Percentiles rank a stretch among this genome's conserved stretches.
Evolutionary conservation across 164 flowering plant species (phyloP).

Genomic region (Stephania cephalantha): DNA sequence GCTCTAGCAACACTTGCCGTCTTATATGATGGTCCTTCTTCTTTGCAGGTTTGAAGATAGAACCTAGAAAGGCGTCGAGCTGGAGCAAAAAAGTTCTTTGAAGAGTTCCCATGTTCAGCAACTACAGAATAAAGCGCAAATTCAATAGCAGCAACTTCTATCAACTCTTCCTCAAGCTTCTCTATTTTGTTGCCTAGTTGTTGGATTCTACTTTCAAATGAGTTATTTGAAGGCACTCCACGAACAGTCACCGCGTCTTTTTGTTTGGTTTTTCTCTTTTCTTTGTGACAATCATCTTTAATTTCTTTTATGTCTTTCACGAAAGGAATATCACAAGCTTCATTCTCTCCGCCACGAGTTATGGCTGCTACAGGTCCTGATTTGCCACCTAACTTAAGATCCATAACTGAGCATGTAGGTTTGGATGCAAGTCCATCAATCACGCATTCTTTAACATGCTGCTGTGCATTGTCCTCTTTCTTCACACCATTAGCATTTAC

Average conservation of each 20-base stretch:
- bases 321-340: conserved; percentile 31
- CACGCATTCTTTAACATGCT: conserved; percentile 5
- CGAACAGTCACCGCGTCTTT: conserved; percentile 27
- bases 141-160: conserved; percentile 84
- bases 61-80: conserved; percentile 86
- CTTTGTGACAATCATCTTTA: conserved; percentile 14
- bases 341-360: conserved; percentile 24
- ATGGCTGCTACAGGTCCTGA: conserved; percentile 4
- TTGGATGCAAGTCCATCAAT: conserved; percentile 9
- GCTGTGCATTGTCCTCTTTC: conserved; percentile 9
- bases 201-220: conserved; percentile 30
- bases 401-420: conserved; percentile 12
- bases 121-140: conserved; percentile 66
- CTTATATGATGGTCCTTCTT: conserved; percentile 26
- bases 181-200: conserved; percentile 50
- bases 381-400: conserved; percentile 15
- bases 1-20: conserved; percentile 69
- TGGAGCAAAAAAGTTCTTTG: conserved; percentile 74
- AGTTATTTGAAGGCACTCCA: conserved; percentile 18
- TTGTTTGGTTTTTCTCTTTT: conserved; percentile 14
- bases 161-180: conserved; percentile 66
- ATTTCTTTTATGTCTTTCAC: conserved; percentile 25
- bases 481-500: conserved; percentile 14
- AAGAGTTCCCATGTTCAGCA: conserved; percentile 91
- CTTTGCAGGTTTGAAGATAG: conserved; percentile 60